Percentiles rank a stretch among this genome's conserved stretches.
Conservation (phyloP, 345 rosid species). For the Carallia brachiata region DNA sequence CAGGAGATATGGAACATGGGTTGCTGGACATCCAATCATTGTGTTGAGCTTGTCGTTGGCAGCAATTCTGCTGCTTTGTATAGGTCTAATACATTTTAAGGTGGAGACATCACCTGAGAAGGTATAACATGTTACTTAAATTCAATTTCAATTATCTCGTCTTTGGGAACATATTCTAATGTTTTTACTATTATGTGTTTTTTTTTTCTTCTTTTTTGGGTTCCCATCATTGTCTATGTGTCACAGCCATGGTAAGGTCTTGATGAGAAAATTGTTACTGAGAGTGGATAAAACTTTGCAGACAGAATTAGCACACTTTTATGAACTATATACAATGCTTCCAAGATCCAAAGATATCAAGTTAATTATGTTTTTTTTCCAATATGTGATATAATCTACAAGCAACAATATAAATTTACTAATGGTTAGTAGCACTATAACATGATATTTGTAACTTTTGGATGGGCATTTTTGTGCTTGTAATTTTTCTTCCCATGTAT, state of each 20-base stretch:
- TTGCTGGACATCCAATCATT: conserved; percentile 79
- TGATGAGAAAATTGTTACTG: too few species aligned
- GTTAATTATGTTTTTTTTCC: not conserved
- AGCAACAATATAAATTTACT: too few species aligned
- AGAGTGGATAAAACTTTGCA: too few species aligned
- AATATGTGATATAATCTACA: not conserved
- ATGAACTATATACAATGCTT: too few species aligned
- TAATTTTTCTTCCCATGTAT: conserved; percentile 3
- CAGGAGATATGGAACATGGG: conserved; percentile 94
- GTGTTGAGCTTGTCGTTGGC: conserved; percentile 63
- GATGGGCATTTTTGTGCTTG: too few species aligned
- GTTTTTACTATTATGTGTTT: not conserved
- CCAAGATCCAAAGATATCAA: too few species aligned
- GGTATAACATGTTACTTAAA: conserved; percentile 37
- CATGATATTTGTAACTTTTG: too few species aligned
- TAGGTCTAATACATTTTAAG: conserved; percentile 83
- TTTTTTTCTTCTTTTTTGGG: too few species aligned
- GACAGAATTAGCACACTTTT: too few species aligned
- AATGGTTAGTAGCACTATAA: too few species aligned
- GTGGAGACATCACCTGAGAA: conserved; percentile 98
- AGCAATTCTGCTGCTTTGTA: conserved; percentile 71
- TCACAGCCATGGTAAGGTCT: too few species aligned
- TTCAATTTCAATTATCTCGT: not conserved
- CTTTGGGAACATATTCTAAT: not conserved
- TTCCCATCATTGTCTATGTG: too few species aligned